Percentiles rank a stretch among this genome's conserved stretches.
Conservation (phyloP, 2,329 filamentous ascomycete genomes). For the Blastomyces gilchristii region DNA sequence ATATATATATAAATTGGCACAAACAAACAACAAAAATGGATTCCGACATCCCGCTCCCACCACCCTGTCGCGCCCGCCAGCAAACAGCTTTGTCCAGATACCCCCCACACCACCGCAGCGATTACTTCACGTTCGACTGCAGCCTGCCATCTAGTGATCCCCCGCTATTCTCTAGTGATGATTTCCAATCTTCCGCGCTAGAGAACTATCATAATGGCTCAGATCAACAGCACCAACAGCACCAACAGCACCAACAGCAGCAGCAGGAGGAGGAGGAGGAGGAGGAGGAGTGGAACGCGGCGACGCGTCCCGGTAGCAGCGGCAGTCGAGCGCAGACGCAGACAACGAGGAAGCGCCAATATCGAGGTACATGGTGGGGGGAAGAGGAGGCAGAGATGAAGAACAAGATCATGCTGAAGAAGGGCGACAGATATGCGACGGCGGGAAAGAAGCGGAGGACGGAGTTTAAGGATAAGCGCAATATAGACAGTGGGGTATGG, state of each 20-base stretch:
- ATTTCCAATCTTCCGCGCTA: slow-evolving; percentile 35
- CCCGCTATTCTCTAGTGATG: slow-evolving; percentile 40
- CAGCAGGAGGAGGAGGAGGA: too few species aligned
- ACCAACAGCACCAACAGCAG: slow-evolving; percentile 11
- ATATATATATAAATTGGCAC: neutral
- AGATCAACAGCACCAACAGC: slow-evolving; percentile 15
- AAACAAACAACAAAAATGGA: slow-evolving; percentile 23
- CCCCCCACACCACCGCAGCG: neutral
- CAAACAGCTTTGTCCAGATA: slow-evolving; percentile 11
- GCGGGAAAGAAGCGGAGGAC: slow-evolving; percentile 28
- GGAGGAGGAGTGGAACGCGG: slow-evolving; percentile 15
- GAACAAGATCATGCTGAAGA: slow-evolving; percentile 10
- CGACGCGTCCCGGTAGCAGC: slow-evolving; percentile 12
- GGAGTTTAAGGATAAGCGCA: slow-evolving; percentile 35
- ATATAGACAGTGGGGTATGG: slow-evolving; percentile 40
- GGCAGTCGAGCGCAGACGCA: slow-evolving; percentile 10
- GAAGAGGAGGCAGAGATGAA: slow-evolving; percentile 29
- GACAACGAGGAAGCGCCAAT: slow-evolving; percentile 29
- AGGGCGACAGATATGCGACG: neutral
- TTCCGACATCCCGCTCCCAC: slow-evolving; percentile 28
- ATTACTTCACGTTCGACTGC: slow-evolving; percentile 26
- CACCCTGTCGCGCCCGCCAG: slow-evolving; percentile 18
- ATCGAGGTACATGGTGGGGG: slow-evolving; percentile 39
- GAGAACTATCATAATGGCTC: slow-evolving; percentile 31
- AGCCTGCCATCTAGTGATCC: slow-evolving; percentile 33